Conservation (phyloP, 169 alveolate species). For the Eimeria mitis region DNA sequence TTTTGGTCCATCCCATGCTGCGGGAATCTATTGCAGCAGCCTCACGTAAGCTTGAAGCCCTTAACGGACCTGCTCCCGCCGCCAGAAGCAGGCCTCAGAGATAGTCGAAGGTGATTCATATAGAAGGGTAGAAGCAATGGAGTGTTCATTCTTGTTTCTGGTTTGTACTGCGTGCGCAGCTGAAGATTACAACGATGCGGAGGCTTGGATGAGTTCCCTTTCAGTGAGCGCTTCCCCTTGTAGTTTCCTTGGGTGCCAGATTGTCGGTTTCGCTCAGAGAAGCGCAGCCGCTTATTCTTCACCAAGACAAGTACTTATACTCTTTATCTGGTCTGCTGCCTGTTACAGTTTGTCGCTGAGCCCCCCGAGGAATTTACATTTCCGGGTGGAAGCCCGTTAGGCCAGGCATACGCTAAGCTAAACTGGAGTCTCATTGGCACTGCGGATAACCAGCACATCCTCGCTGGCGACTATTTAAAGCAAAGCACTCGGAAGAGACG, state of each 20-base stretch:
- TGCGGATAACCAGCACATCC: conserved; percentile 38
- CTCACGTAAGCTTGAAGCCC: neutral
- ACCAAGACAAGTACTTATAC: neutral
- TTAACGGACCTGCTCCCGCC: neutral
- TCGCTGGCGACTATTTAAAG: neutral
- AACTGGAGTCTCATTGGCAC: conserved; percentile 40
- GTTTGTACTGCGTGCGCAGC: neutral
- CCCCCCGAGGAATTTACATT: neutral
- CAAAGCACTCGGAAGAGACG: neutral
- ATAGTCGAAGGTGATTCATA: no score
- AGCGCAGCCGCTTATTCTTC: neutral
- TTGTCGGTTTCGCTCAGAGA: neutral
- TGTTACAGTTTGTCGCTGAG: neutral
- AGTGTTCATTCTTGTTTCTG: neutral
- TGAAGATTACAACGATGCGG: conserved; percentile 4
- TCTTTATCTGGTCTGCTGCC: neutral
- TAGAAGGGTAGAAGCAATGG: neutral
- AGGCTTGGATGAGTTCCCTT: conserved; percentile 1
- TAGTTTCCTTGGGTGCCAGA: neutral
- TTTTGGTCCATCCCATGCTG: conserved; percentile 13
- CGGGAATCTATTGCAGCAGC: conserved; percentile 22
- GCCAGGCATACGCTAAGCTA: conserved; percentile 7
- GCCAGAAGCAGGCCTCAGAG: neutral
- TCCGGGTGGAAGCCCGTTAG: conserved; percentile 9
- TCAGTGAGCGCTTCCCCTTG: neutral